Base-by-base conservation (phyloP, 1,284 basidiomycete genomes). In the Naganishia cerealis region DNA sequence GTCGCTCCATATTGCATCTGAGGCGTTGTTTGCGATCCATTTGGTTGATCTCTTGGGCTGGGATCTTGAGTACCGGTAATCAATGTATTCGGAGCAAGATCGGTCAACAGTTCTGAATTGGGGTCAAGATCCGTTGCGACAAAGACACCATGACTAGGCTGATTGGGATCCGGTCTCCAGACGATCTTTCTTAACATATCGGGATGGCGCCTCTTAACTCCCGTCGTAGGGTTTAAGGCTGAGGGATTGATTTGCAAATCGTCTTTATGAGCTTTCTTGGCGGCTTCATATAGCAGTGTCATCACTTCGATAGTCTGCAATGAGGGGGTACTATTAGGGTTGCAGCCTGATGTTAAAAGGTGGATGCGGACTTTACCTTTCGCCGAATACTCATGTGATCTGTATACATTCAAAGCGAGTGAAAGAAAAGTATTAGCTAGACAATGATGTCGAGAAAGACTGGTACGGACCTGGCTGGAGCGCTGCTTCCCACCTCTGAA, bases 301-400 rank as follows among this genome's bases (percentile, higher is more conserved):
- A 96, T 94, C 69, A 95, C 92, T 80, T 94, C 93, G 29, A 90
- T 88, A 0, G 93, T 95, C 88, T 97, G 77, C 70, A 76, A 77
- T 10, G 80, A 82, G 9, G 24, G 66, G 16, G 13, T 40, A n/a
- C 71, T 72, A 18, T 73, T 72, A 70, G 74, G 68, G 67, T 69
- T 66, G 72, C 81, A 71, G 57, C 74, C 73, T 70, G 75, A 76
- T 72, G 72, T 71, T 65, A 70, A 76, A 63, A 68, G 71, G 2
- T 66, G 69, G 71, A 50, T 71, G 66, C 21, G 43, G 66, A 46
- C 85, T 86, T 73, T 72, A 84, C 90, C 87, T 92, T 93, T 74
- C 90, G 86, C 78, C 90, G 86, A n/a, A 89, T 87, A 43, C 89
- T 91, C 90, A 93, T 93, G 79, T 94, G 91, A 74, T 94, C 92